Evolutionary conservation across 2,329 filamentous ascomycete species (phyloP), one percentile per base, ranked within the genome.

Genomic region (Trichophyton benhamiae): DNA sequence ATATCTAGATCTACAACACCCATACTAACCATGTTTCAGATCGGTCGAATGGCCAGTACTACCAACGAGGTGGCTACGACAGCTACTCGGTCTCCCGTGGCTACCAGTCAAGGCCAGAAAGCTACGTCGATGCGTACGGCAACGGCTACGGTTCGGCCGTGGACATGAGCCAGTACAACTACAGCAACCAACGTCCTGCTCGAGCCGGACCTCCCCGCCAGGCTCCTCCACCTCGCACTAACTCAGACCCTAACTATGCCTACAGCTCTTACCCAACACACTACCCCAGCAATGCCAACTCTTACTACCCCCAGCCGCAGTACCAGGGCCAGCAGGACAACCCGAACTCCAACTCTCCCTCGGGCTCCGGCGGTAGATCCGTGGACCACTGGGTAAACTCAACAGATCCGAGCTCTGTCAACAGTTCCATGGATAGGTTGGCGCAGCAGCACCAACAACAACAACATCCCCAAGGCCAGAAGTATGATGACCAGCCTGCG

Each of bases 391-490:
- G 83, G 70, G 86, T 85, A 61, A 91, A 94, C 73, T 86, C 87
- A 66, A 95, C 90, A 63, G 91, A 96, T 71, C 91, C 89, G 77
- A 94, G 88, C 76, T 96, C 91, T 70, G 88, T 96, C 71, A 95
- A 95, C 76, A 95, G 89, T 76, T 95, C 90, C 1, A 83, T 95
- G 67, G 89, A 96, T 71, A 86, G 89, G 64, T 78, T 85, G 25
- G 77, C 80, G 62, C 82, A 85, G 59, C 72, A 73, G 55, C 69
- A 68, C 60, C 65, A 72, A 59, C 68, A 69, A 66, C 67, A 72
- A 65, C 22, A 75, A 65, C 64, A 73, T 44, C 72, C 74, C 55
- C 68, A 69, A 60, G 36, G 55, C 42, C 22, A 58, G 22, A 27
- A 41, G n/a, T 25, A 42, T 44, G 55, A 58, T 42, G 41, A 42